Base-by-base conservation (phyloP, 1,284 basidiomycete genomes). In the Cerioporus squamosus region DNA sequence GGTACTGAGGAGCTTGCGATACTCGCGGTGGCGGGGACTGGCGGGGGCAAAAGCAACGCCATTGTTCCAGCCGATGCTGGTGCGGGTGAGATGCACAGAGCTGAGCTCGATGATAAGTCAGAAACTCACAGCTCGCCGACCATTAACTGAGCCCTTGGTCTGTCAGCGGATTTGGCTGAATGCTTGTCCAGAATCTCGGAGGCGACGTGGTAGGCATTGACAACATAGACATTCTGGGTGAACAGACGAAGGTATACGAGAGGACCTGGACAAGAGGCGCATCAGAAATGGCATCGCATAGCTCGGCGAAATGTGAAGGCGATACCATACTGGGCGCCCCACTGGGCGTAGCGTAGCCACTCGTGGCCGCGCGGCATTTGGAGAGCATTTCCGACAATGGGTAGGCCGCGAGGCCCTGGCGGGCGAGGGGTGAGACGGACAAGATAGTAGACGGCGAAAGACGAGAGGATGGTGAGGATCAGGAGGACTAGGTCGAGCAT, bases 111-210 rank as follows among this genome's bases (percentile, higher is more conserved):
- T 36, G 42, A 26, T 12, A 10, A 20, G 10, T 44, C n/a, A 0
- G 9, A 12, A 8, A 36, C 44, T 42, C 22, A 17, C 44, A 56
- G 47, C 24, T 47, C 12, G 23, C 44, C 20, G 23, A 31, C 44
- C 39, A 57, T 55, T 49, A 63, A 43, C 56, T 45, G 38, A 47
- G 38, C 20, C 39, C 55, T 12, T 49, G 47, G 14, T 39, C 60
- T 24, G 46, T 66, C 62, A 12, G 64, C 63, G n/a, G 61, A 66
- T 14, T 57, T 50, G 1, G 59, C 36, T 1, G 59, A 57, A 26
- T 57, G 42, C 29, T 55, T 50, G 9, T 62, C 59, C n/a, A 64
- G 59, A n/a, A 66, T 46, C 22, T 66, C 62, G 26, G 42, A 55
- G 15, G 62, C 64, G 2, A 43, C 54, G 20, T 57, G 54, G 18